phyloP scores from a whole-genome alignment of 169 alveolate species.

The Ichthyophthirius multifiliis region DNA sequence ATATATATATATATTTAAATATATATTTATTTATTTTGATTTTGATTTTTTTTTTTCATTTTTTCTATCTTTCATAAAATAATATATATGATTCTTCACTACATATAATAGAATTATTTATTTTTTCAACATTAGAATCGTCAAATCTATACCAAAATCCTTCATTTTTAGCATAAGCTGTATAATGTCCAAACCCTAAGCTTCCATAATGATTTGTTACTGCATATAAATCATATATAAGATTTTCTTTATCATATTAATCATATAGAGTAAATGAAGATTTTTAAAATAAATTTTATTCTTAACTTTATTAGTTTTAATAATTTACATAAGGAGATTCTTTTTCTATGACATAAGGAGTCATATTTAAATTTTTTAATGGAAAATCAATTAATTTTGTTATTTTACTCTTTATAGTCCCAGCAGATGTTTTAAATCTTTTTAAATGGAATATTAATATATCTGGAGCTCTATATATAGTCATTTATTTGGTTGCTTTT shows the following conservation, averaged over 20 bases:
- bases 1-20: not conserved
- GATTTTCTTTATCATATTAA: conserved; percentile 7
- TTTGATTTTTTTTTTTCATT: not conserved
- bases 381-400: conserved; percentile 73
- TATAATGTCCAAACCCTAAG: conserved; percentile 82
- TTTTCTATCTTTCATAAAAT: conserved; percentile 48
- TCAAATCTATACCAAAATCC: conserved; percentile 76
- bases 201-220: conserved; percentile 83
- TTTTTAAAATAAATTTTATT: no score
- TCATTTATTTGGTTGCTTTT: conserved; percentile 67
- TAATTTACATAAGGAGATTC: conserved; percentile 10
- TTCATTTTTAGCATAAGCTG: conserved; percentile 75
- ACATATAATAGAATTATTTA: conserved; percentile 1
- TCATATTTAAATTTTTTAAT: conserved; percentile 50
- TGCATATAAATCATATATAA: conserved; percentile 75
- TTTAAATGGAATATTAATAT: conserved; percentile 69
- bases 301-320: no score
- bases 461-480: conserved; percentile 69
- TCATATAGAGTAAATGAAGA: no score
- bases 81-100: conserved; percentile 54
- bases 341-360: conserved; percentile 45
- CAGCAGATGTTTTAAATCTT: conserved; percentile 56
- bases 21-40: not conserved
- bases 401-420: conserved; percentile 48
- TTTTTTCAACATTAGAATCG: conserved; percentile 42